Base-by-base conservation (phyloP, 805 yeast genomes). In the Saturnispora galanensis region DNA sequence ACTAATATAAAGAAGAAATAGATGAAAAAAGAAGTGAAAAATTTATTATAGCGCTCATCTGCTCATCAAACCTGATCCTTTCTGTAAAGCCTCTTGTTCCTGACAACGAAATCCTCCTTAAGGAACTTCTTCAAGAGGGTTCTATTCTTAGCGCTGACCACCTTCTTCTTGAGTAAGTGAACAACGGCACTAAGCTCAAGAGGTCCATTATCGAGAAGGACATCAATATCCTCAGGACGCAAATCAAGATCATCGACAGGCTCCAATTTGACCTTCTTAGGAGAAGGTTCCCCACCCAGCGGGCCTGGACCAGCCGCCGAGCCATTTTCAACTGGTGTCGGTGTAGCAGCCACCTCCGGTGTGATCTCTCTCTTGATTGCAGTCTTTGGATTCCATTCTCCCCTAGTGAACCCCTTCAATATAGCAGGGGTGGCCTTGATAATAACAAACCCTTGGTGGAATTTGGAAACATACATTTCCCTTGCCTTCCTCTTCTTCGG, bases 311-410 rank as follows among this genome's bases (percentile, higher is more conserved):
- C 26, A 21, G 26, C 2, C 8, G 26, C 26, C 26, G 6, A 21
- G 6, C 26, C 26, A 21, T 21, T 21, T 21, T 21, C 26, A 21
- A 21, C 8, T 21, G 26, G 26, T 21, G 6, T 5, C 26, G 39
- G 9, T 33, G 37, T 35, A 33, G 32, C 9, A 16, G 16, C 26
- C 8, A 45, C 55, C 6, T 48, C 21, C 1, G 47, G 53, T 9
- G 51, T 44, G 4, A 48, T n/a, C 47, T 54, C 35, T 53, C 65
- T 44, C 60, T 59, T 50, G 51, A 59, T 42, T 53, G 69, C 52
- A 59, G 73, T 49, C 31, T 60, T 58, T 17, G 96, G 90, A 62
- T 81, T 81, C 96, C 96, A 89, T 44, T 79, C 84, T 26, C 95
- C 95, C 15, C 60, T 65, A 2, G 93, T 93, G 65, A 88, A 87